phyloP scores from a whole-genome alignment of 2,329 filamentous ascomycete genomes.

The Exophiala aquamarina region DNA sequence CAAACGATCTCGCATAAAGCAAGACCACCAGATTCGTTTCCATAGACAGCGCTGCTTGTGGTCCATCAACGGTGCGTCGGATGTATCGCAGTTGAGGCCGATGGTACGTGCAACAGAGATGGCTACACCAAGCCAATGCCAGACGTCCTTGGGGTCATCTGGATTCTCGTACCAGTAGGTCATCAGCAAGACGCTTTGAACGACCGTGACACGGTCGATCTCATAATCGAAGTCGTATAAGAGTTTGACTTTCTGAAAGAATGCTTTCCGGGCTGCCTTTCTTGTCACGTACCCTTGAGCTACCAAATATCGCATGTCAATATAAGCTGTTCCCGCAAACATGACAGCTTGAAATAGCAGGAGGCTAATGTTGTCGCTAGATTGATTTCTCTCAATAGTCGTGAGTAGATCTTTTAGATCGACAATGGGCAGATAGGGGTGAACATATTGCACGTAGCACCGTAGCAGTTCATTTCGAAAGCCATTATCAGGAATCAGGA shows the following conservation, averaged over 20 bases:
- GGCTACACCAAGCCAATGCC: slow-evolving; percentile 98
- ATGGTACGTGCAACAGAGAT: slow-evolving; percentile 92
- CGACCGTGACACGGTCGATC: slow-evolving; percentile 80
- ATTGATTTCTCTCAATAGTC: slow-evolving; percentile 64
- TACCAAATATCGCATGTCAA: slow-evolving; percentile 74
- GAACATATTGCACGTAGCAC: slow-evolving; percentile 83
- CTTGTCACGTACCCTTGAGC: slow-evolving; percentile 75
- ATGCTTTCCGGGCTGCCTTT: slow-evolving; percentile 80
- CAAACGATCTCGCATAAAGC: slow-evolving; percentile 89
- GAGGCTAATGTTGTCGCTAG: slow-evolving; percentile 71
- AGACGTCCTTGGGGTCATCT: slow-evolving; percentile 95
- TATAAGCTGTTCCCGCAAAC: slow-evolving; percentile 87
- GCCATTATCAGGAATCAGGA: slow-evolving; percentile 68
- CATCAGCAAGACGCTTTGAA: slow-evolving; percentile 86
- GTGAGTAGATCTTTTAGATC: slow-evolving; percentile 62
- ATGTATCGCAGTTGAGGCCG: slow-evolving; percentile 83
- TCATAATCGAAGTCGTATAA: slow-evolving; percentile 97
- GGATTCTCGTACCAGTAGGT: slow-evolving; percentile 98
- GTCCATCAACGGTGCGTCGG: slow-evolving; percentile 69
- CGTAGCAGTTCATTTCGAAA: slow-evolving; percentile 80
- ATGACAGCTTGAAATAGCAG: slow-evolving; percentile 91
- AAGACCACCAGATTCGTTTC: slow-evolving; percentile 98
- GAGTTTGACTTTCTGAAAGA: slow-evolving; percentile 79
- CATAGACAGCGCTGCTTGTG: slow-evolving; percentile 74
- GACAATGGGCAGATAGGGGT: slow-evolving; percentile 90